Evolutionary conservation across 768 basidiomycete genomes (phyloP), one percentile per base, ranked within the genome.

Genomic region (Suillus subaureus): DNA sequence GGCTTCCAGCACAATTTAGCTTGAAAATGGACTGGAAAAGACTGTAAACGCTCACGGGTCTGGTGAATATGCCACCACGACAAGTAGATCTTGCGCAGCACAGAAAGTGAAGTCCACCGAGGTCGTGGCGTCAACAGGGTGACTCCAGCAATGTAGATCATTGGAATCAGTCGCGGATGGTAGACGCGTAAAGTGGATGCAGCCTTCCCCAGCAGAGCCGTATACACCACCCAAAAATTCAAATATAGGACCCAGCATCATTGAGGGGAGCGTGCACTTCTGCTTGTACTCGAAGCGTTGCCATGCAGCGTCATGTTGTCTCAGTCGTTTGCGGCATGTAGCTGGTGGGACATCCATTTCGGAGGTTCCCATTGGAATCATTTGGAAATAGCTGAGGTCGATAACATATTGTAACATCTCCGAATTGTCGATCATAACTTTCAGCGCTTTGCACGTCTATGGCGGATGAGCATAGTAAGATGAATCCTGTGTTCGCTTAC

Each of bases 51-150:
- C 83, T 66, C 70, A 85, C 85, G 78, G 75, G 28, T 74, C 69
- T 43, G 80, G 75, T 21, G 52, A 33, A 78, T 13, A 82, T 73
- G 81, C 77, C 18, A 87, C 81, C 15, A 87, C 79, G 15, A 85
- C 82, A 18, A 87, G 75, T 5, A 88, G 71, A 72, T 87, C 84
- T 72, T 85, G 84, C 6, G 80, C 76, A 13, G 84, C 84, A 73
- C 85, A 85, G 81, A 87, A 85, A 1, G 85, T 85, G 61, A 87
- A 86, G 67, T 88, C 85, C 31, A 85, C 78, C 64, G 85, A 80
- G 52, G 75, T 79, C 26, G 82, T 61, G 42, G 81, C 79, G 15
- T 72, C 74, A 75, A 84, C 82, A 31, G 72, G 57, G 66, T 85
- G 82, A 1, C 79, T 81, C 84, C 84, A 85, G 42, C 11, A 54